Evolutionary conservation across 2,329 filamentous ascomycete species (phyloP).

Genomic region (Xylariaceae sp.): DNA sequence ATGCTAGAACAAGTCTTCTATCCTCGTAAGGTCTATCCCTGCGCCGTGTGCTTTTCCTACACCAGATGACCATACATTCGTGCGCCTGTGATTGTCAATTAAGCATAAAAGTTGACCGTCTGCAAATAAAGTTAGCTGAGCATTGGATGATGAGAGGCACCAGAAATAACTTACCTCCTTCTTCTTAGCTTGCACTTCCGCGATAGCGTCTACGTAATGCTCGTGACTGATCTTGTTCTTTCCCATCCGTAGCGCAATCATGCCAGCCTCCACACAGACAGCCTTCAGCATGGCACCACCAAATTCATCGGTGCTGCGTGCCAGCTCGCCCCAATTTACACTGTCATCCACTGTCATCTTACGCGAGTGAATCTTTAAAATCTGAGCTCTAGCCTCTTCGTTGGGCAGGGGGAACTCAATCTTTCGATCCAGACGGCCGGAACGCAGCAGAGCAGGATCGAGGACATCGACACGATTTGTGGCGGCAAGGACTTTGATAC

Average conservation of each 20-base stretch:
- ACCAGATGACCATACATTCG: neutral
- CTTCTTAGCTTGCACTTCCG: slow-evolving; percentile 94
- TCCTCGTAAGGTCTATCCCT: slow-evolving; percentile 22
- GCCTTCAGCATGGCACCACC: slow-evolving; percentile 97
- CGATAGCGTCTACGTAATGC: slow-evolving; percentile 97
- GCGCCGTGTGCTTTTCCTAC: slow-evolving; percentile 8
- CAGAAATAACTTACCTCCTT: slow-evolving; percentile 60
- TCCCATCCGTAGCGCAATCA: slow-evolving; percentile 93
- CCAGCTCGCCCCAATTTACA: slow-evolving; percentile 94
- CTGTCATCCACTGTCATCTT: slow-evolving; percentile 95
- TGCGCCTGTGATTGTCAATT: slow-evolving; percentile 17
- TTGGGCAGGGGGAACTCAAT: slow-evolving; percentile 98
- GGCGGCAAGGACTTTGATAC: slow-evolving; percentile 91
- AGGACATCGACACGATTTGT: slow-evolving; percentile 94
- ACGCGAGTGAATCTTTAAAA: slow-evolving; percentile 91
- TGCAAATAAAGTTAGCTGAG: slow-evolving; percentile 30
- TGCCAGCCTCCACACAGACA: slow-evolving; percentile 96
- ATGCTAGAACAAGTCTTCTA: slow-evolving; percentile 27
- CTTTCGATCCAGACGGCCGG: slow-evolving; percentile 89
- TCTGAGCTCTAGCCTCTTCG: slow-evolving; percentile 94
- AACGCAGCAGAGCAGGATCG: slow-evolving; percentile 84
- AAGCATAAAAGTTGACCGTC: slow-evolving; percentile 50
- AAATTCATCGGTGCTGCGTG: slow-evolving; percentile 96
- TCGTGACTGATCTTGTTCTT: slow-evolving; percentile 97
- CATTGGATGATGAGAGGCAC: neutral